These are phyloP conservation scores for Septoria linicola DNA, from an alignment of 2,329 filamentous ascomycete species.

Conservation along the genomic window DNA sequence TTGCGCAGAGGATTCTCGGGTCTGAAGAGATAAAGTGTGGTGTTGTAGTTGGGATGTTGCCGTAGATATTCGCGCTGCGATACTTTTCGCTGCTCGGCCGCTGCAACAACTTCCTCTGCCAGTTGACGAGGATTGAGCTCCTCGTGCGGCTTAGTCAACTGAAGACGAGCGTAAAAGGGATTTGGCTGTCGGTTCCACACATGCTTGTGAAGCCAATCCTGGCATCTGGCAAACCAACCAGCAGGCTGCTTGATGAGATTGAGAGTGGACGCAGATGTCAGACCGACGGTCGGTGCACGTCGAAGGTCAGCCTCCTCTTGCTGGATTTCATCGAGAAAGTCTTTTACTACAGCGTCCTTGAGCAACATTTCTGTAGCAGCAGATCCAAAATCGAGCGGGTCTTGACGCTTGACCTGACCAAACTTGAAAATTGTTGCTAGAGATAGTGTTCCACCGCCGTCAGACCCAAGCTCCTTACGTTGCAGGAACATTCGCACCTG, in stretches of 20 bases:
- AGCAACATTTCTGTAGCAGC: slow-evolving; percentile 94
- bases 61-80: slow-evolving; percentile 88
- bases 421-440: slow-evolving; percentile 64
- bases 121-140: slow-evolving; percentile 80
- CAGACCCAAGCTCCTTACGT: slow-evolving; percentile 75
- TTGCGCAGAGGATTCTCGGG: slow-evolving; percentile 75
- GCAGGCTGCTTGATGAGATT: slow-evolving; percentile 23
- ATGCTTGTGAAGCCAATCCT: slow-evolving; percentile 30
- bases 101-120: slow-evolving; percentile 85
- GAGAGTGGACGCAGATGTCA: slow-evolving; percentile 19
- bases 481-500: slow-evolving; percentile 95
- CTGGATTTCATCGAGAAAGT: slow-evolving; percentile 78
- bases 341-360: slow-evolving; percentile 90
- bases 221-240: slow-evolving; percentile 27
- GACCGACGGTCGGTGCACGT: slow-evolving; percentile 21
- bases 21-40: slow-evolving; percentile 81
- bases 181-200: slow-evolving; percentile 67
- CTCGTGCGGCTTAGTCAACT: slow-evolving; percentile 69
- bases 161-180: slow-evolving; percentile 86
- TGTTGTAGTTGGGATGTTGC: slow-evolving; percentile 88
- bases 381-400: slow-evolving; percentile 87
- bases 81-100: slow-evolving; percentile 76
- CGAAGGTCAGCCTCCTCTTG: slow-evolving; percentile 23
- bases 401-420: slow-evolving; percentile 64
- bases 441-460: slow-evolving; percentile 68